These are phyloP conservation scores for Hemisphaericaspora nanyangensis DNA, from an alignment of 805 yeast genomes.

Conservation along the genomic window DNA sequence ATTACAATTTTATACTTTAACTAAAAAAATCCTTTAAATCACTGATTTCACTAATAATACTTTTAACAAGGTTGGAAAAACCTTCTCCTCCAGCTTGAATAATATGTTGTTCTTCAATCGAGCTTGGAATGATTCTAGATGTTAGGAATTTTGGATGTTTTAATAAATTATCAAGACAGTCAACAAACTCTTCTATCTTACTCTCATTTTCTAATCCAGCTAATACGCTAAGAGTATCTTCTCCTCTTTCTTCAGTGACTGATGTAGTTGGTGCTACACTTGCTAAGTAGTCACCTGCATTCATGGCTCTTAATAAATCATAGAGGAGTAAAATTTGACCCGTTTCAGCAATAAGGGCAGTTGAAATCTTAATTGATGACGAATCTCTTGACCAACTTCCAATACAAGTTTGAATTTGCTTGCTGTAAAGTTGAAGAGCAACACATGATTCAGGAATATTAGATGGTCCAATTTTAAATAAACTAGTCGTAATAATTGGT, in stretches of 20 bases:
- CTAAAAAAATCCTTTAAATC: constrained; percentile 29
- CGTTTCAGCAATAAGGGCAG: constrained; percentile 37
- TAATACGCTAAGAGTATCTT: constrained; percentile 18
- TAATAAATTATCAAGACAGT: constrained; percentile 64
- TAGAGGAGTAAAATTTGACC: constrained; percentile 63
- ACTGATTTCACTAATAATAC: constrained; percentile 34
- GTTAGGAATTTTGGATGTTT: constrained; percentile 85
- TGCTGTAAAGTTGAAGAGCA: constrained; percentile 58
- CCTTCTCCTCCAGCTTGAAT: constrained; percentile 44
- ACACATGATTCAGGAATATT: constrained; percentile 62
- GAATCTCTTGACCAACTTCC: constrained; percentile 66
- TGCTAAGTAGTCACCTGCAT: constrained; percentile 46
- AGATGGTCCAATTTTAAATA: constrained; percentile 60
- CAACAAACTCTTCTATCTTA: constrained; percentile 57
- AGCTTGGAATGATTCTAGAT: constrained; percentile 61
- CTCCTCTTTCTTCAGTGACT: not conserved
- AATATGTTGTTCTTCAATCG: constrained; percentile 59
- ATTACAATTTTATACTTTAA: no score
- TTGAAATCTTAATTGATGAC: constrained; percentile 33
- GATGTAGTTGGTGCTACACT: constrained; percentile 7
- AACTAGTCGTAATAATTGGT: constrained; percentile 57
- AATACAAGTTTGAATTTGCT: constrained; percentile 62
- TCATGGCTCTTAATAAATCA: constrained; percentile 50
- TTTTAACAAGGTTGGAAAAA: constrained; percentile 21
- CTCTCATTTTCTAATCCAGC: constrained; percentile 62